These are phyloP conservation scores for Hevea brasiliensis DNA, from an alignment of 345 rosid genomes.

Conservation along the genomic window DNA sequence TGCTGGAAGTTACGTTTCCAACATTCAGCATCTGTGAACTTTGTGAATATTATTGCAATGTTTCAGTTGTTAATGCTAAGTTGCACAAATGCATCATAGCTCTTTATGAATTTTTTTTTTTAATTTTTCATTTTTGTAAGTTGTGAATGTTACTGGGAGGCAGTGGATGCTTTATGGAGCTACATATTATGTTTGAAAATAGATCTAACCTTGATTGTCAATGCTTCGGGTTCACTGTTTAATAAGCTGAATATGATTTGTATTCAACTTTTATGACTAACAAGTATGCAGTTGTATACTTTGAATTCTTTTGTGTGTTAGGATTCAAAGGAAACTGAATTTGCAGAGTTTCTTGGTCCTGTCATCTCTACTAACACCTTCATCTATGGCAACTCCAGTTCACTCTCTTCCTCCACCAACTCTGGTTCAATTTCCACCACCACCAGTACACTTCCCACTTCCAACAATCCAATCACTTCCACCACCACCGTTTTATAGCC, in stretches of 20 bases:
- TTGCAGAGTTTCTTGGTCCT: no score
- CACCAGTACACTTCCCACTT: conserved; percentile 15
- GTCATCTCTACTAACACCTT: no score
- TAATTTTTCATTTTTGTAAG: not conserved
- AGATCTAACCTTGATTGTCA: not conserved
- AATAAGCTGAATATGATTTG: not conserved
- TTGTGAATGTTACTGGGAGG: not conserved
- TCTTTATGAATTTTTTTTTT: not conserved
- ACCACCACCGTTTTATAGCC: no score
- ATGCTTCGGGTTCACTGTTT: not conserved
- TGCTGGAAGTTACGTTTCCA: not conserved
- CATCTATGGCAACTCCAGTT: no score
- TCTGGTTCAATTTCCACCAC: conserved; percentile 29
- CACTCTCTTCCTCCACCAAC: conserved; percentile 29
- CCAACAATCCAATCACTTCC: no score
- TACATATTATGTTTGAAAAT: not conserved
- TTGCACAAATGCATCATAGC: not conserved
- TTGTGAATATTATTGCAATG: not conserved
- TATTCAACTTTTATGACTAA: no score
- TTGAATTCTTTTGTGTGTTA: no score
- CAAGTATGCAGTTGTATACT: no score
- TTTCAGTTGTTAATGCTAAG: not conserved
- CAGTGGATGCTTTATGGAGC: not conserved
- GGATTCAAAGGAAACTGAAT: no score
- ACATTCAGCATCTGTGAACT: not conserved